Evolutionary conservation across 83 land plant genomes (phyloP).

Genomic region (Thuja plicata): DNA sequence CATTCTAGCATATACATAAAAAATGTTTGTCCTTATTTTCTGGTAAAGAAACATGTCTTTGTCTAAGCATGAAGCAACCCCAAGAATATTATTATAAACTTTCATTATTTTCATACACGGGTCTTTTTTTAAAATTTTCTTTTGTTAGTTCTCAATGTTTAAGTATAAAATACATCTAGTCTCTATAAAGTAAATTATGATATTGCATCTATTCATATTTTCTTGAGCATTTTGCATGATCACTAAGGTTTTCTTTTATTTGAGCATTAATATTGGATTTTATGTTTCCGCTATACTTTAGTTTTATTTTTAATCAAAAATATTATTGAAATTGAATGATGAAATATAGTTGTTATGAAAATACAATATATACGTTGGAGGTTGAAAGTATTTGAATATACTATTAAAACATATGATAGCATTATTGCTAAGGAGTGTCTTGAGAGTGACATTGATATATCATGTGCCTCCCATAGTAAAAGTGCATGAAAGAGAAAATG

Average conservation of each 20-base stretch:
- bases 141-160: background rate
- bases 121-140: background rate
- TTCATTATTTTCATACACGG: background rate
- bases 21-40: background rate
- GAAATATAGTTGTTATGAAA: background rate
- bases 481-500: constrained; percentile 37
- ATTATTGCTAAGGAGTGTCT: constrained; percentile 98
- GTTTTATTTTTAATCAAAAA: background rate
- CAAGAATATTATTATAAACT: background rate
- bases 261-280: background rate
- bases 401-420: constrained; percentile 33
- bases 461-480: constrained; percentile 38
- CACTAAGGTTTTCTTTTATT: background rate
- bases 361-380: background rate
- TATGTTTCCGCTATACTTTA: background rate
- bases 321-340: background rate
- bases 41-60: background rate
- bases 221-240: background rate
- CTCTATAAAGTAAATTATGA: background rate
- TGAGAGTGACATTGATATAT: constrained; percentile 70
- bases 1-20: background rate
- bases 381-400: background rate
- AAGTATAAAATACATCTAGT: background rate
- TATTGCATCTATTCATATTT: background rate
- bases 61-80: background rate